Percentiles rank a stretch among this genome's conserved stretches.
Evolutionary conservation across 345 rosid genomes (phyloP).

Genomic region (Pelargonium nanum): DNA sequence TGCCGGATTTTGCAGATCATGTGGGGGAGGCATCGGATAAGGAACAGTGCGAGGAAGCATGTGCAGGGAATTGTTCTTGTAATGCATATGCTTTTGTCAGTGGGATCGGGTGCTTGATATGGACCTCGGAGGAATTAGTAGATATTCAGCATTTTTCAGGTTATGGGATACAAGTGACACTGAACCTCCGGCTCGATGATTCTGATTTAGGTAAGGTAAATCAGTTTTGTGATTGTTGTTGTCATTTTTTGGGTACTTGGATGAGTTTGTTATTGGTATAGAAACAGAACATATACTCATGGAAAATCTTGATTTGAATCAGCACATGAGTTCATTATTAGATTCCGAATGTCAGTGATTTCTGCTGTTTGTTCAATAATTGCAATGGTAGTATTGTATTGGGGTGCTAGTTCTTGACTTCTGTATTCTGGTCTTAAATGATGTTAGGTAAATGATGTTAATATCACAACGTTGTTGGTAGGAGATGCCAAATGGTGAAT

Average conservation of each 20-base stretch:
- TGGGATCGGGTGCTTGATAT: slow-evolving; percentile 49
- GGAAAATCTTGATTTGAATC: no score
- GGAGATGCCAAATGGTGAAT: no score
- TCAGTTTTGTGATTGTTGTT: neutral
- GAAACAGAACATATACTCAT: neutral
- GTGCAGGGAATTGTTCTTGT: slow-evolving; percentile 52
- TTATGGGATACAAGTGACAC: slow-evolving; percentile 18
- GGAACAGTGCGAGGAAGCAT: slow-evolving; percentile 13
- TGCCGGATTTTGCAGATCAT: slow-evolving; percentile 27
- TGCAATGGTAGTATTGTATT: no score
- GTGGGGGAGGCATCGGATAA: neutral
- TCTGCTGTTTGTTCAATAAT: no score
- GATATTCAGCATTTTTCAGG: slow-evolving; percentile 34
- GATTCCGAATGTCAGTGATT: no score
- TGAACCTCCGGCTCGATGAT: slow-evolving; percentile 41
- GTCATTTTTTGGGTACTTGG: neutral
- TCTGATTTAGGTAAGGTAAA: slow-evolving; percentile 43
- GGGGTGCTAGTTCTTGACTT: neutral
- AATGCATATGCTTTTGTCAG: slow-evolving; percentile 31
- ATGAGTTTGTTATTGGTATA: neutral
- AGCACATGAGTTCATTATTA: no score
- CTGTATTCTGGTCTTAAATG: neutral
- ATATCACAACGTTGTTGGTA: no score
- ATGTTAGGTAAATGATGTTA: no score
- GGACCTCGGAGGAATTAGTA: slow-evolving; percentile 37